Base-by-base conservation (phyloP, 140 eudicot genomes). In the Bidens hawaiensis region DNA sequence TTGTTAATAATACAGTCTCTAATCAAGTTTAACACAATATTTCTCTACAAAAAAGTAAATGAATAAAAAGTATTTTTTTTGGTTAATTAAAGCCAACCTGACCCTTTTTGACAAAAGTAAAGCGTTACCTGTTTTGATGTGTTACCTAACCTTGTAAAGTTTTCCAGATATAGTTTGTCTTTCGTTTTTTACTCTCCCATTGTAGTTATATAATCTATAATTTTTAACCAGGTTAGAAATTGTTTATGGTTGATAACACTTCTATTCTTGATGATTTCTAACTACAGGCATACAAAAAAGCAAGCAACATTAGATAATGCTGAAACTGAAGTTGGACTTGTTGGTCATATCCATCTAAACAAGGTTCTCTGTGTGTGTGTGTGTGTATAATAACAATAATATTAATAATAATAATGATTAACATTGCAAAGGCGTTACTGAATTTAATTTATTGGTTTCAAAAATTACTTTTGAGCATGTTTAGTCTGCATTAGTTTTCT, bases 321-420 rank as follows among this genome's bases (percentile, higher is more conserved):
- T 65, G 94, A 78, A 41, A 52, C 47, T 2, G 90, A 67, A 23
- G 60, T 76, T n/a, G 95, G 95, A 34, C 96, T 88, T 75, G 93
- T 93, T 75, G 96, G 99, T 23, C 99, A 93, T 51, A 49, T 93
- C 71, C 99, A 88, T 65, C 94, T 93, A 26, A 73, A 85, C 56
- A 74, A 85, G 96, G 99, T 93, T 41, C 18, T 65, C 45, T 38
- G 16, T 42, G 15, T 45, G 12, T 14, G 7, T 43, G 19, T 43
- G n/a, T 6, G 11, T 30, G 5, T 33, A 24, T 23, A 38, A 31
- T 2, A 31, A 31, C 8, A 31, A 31, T 31, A 10, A 31, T n/a
- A n/a, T n/a, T 31, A 31, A 31, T 31, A 12, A 38, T 38, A 38
- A 38, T 25, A 52, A 21, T 58, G 74, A 65, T 33, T 60, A 51